A percentile compares a stretch with the other conserved stretches of the same genome.
These are phyloP conservation scores for Anthracocystis walkeri DNA, from an alignment of 1,284 basidiomycete genomes.

Conservation along the genomic window DNA sequence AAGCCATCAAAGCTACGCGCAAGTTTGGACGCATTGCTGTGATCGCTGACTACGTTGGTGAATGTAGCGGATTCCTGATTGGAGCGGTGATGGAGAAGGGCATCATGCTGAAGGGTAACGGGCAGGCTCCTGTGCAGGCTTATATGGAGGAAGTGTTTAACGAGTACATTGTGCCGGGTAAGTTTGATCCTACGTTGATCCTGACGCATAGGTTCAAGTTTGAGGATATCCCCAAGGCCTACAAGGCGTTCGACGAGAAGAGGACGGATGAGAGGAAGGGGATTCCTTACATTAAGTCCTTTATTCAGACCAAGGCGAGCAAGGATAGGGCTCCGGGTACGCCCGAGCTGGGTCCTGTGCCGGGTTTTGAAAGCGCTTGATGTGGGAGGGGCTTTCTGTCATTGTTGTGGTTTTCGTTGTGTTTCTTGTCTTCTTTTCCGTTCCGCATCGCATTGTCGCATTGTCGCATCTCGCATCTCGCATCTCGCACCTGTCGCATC, in stretches of 20 bases:
- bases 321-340: slow-evolving; percentile 44
- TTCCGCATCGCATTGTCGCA: background rate
- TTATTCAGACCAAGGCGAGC: slow-evolving; percentile 62
- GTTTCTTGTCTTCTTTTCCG: background rate
- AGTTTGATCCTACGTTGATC: slow-evolving; percentile 78
- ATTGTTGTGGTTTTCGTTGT: background rate
- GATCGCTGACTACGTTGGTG: slow-evolving; percentile 48
- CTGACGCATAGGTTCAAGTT: slow-evolving; percentile 68
- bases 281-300: slow-evolving; percentile 54
- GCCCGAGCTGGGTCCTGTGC: slow-evolving; percentile 42
- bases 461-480: background rate
- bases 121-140: slow-evolving; percentile 77
- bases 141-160: slow-evolving; percentile 76
- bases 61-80: slow-evolving; percentile 77
- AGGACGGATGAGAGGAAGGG: slow-evolving; percentile 40
- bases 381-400: background rate
- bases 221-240: slow-evolving; percentile 58
- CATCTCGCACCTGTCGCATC: too few relatives aligned
- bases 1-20: slow-evolving; percentile 76
- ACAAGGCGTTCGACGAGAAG: slow-evolving; percentile 53
- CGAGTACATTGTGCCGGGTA: slow-evolving; percentile 74
- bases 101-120: slow-evolving; percentile 52
- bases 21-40: slow-evolving; percentile 71
- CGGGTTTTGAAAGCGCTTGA: slow-evolving; percentile 12
- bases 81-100: slow-evolving; percentile 83